phyloP scores from a whole-genome alignment of 345 rosid genomes.

The Hibiscus syriacus region DNA sequence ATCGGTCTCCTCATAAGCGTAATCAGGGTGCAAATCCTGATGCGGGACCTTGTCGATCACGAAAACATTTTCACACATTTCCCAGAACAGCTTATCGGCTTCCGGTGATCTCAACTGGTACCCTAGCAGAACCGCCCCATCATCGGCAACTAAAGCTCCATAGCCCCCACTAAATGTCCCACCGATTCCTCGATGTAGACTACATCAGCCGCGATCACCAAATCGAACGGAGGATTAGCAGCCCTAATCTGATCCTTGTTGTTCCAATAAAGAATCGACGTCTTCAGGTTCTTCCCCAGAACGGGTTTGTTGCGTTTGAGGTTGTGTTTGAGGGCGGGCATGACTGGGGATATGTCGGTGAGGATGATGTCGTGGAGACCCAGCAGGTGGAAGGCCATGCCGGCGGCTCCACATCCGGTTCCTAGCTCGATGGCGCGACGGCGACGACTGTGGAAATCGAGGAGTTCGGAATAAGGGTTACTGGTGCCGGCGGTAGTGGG shows the following conservation, averaged over 20 bases:
- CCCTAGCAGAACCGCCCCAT: not conserved
- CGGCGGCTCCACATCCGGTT: slow-evolving; percentile 83
- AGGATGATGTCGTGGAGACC: slow-evolving; percentile 72
- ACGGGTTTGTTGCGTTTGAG: slow-evolving; percentile 80
- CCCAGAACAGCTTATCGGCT: slow-evolving; percentile 83
- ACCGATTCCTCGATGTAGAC: not conserved
- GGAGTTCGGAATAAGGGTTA: slow-evolving; percentile 57
- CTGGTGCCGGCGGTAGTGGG: not conserved
- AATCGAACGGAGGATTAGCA: not conserved
- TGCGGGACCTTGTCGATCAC: slow-evolving; percentile 70
- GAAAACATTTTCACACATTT: slow-evolving; percentile 51
- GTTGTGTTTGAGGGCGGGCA: slow-evolving; percentile 89
- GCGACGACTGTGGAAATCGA: slow-evolving; percentile 37
- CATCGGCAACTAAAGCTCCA: not conserved
- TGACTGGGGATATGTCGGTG: slow-evolving; percentile 80
- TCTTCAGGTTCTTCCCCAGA: not conserved
- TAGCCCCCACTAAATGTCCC: not conserved
- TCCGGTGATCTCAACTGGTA: slow-evolving; percentile 32
- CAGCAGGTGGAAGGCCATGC: slow-evolving; percentile 73
- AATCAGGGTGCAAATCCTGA: slow-evolving; percentile 77
- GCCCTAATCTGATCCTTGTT: not conserved
- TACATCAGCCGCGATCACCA: not conserved
- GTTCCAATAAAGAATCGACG: not conserved
- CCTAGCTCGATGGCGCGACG: slow-evolving; percentile 69
- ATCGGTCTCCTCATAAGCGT: slow-evolving; percentile 70